phyloP scores from a whole-genome alignment of 1,284 basidiomycete species.

The Ceratobasidium sp. region DNA sequence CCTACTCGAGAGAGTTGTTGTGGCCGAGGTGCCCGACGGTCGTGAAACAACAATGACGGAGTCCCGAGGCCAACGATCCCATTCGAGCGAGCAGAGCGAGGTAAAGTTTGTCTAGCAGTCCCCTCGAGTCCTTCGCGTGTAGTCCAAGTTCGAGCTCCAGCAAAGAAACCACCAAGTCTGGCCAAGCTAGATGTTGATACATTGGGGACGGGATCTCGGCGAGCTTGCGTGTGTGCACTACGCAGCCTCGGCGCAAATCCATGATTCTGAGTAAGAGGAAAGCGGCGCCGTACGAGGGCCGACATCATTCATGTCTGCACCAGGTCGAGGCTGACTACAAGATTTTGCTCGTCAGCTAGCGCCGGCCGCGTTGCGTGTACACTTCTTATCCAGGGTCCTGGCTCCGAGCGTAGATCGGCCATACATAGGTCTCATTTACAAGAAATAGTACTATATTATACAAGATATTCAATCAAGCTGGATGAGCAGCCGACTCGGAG shows the following conservation, averaged over 20 bases:
- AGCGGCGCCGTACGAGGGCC: conserved; percentile 27
- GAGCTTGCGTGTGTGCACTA: conserved; percentile 9
- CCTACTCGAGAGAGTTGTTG: conserved; percentile 34
- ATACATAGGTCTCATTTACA: background rate
- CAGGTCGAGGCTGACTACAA: conserved; percentile 12
- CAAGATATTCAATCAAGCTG: conserved; percentile 12
- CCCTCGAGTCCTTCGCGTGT: background rate
- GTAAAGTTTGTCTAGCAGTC: background rate
- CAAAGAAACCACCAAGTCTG: background rate
- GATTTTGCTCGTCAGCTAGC: conserved; percentile 16
- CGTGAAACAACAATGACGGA: conserved; percentile 34
- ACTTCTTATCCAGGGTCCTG: conserved; percentile 32
- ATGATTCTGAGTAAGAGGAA: background rate
- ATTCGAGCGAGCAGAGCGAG: background rate
- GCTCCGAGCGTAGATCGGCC: conserved; percentile 16
- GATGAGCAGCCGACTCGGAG: conserved; percentile 54
- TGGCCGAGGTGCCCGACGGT: conserved; percentile 37
- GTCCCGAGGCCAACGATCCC: conserved; percentile 24
- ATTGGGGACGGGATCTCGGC: background rate
- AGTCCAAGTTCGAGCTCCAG: conserved; percentile 1
- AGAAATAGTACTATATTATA: conserved; percentile 23
- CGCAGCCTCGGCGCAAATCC: background rate
- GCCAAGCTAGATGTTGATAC: conserved; percentile 14
- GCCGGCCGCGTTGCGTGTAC: conserved; percentile 20
- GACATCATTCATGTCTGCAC: conserved; percentile 39